Evolutionary conservation across 805 yeast species (phyloP).

Genomic region (Pichia nanzhaoensis): DNA sequence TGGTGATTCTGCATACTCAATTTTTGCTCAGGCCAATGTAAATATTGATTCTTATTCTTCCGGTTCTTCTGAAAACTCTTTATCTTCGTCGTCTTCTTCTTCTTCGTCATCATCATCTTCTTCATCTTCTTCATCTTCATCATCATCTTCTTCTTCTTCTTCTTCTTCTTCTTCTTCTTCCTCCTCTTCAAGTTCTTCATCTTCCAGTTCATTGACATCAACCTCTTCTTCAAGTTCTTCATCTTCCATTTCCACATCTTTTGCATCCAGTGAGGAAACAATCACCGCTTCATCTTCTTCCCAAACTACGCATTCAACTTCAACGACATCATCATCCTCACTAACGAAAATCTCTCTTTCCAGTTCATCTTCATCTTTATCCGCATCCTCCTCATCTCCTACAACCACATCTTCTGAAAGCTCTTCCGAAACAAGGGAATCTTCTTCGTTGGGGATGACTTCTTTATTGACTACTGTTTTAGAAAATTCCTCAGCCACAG

Average conservation of each 20-base stretch:
- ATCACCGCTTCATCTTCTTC: too few relatives aligned
- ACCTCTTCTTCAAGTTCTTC: not conserved
- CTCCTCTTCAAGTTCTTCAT: constrained; percentile 1
- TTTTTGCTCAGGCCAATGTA: constrained; percentile 34
- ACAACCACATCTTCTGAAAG: too few relatives aligned
- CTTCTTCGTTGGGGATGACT: constrained; percentile 6
- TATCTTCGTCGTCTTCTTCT: constrained; percentile 21
- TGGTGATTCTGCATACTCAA: constrained; percentile 37
- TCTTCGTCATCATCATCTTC: constrained; percentile 28
- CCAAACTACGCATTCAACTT: too few relatives aligned
- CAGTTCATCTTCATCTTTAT: too few relatives aligned
- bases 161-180: constrained; percentile 6
- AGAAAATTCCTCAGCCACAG: constrained; percentile 19
- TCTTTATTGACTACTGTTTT: constrained; percentile 15
- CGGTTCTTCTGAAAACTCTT: too few relatives aligned
- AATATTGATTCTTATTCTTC: constrained; percentile 16
- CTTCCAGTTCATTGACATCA: constrained; percentile 8
- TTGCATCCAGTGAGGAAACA: not conserved
- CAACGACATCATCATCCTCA: too few relatives aligned
- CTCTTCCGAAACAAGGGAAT: not conserved
- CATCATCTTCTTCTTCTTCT: constrained; percentile 11
- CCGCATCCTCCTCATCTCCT: too few relatives aligned
- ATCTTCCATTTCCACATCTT: constrained; percentile 3
- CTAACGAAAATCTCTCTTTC: too few relatives aligned
- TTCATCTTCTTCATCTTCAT: constrained; percentile 9